Base-by-base conservation (phyloP, 1,284 basidiomycete species). In the Apiotrichum siamense region DNA sequence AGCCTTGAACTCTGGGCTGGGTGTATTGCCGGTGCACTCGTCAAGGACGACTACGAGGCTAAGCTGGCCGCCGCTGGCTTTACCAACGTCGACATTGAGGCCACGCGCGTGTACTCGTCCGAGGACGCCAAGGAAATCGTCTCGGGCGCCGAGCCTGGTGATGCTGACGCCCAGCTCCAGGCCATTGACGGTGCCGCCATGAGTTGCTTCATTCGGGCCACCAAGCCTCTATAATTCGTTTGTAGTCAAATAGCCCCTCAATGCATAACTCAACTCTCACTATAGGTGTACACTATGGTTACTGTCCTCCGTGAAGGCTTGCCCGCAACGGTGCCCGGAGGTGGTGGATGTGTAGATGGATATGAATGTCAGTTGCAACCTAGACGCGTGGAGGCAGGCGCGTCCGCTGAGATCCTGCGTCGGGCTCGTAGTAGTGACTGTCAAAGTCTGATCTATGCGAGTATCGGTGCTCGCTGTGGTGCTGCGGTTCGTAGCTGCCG, bases 1-100 rank as follows among this genome's bases (percentile, higher is more conserved):
- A 48, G 35, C 47, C 41, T 58, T 44, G 52, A 54, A 47, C 52
- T 58, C 37, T 58, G 56, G 56, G 56, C 56, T 2, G 56, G 56
- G 5, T 58, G 56, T 37, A 49, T 58, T 21, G 46, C 56, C 13
- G 56, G 56, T 26, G 56, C 56, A 20, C 52, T 58, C 24, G 33
- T 51, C 38, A 46, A 44, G 38, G 36, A 17, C 20, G 56, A 58
- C 27, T 58, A 58, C 25, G 44, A 37, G 39, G 44, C 25, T 15
- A 54, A 52, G 47, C 52, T 58, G 23, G 25, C 31, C 7, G 25
- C 18, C 3, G 56, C 56, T 1, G 56, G 56, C n/a, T 58, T 58
- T 39, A 25, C 24, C 20, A 40, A 35, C 11, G 18, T 54, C 12
- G 42, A 44, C 21, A 36, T 58, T 21, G 56, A 58, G 47, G 24